Percentiles rank a stretch among this genome's conserved stretches.
Conservation (phyloP, 2,329 filamentous ascomycete genomes). For the Claviceps sp. region DNA sequence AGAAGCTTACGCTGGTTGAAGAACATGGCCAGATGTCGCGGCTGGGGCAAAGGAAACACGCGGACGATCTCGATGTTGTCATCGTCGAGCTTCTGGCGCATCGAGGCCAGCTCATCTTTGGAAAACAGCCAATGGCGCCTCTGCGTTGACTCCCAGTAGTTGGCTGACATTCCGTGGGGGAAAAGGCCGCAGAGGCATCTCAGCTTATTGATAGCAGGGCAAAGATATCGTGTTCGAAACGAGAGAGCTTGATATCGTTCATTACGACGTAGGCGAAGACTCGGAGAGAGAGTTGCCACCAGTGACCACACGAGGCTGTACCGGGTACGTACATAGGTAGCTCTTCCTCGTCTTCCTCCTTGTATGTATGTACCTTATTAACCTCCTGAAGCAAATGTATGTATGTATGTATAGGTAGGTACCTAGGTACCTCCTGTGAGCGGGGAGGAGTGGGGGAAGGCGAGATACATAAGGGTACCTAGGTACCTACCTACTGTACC, state of each 20-base stretch:
- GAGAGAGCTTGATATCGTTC: background rate
- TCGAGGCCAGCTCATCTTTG: slow-evolving; percentile 61
- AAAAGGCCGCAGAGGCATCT: slow-evolving; percentile 6
- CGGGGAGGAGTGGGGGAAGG: too few relatives aligned
- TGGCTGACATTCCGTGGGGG: slow-evolving; percentile 60
- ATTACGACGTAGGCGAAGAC: background rate
- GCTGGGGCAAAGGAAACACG: slow-evolving; percentile 70
- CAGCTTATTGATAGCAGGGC: background rate
- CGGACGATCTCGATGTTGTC: slow-evolving; percentile 61
- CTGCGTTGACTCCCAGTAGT: slow-evolving; percentile 95
- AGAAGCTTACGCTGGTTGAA: slow-evolving; percentile 66
- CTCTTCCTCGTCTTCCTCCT: too few relatives aligned
- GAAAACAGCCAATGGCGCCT: slow-evolving; percentile 82
- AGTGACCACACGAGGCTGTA: background rate
- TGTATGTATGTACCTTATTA: too few relatives aligned
- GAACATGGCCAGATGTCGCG: slow-evolving; percentile 75
- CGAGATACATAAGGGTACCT: too few relatives aligned
- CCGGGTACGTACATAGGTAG: too few relatives aligned
- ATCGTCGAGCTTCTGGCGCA: slow-evolving; percentile 65
- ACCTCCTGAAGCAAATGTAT: too few relatives aligned
- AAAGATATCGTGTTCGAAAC: background rate
- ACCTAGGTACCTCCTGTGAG: too few relatives aligned
- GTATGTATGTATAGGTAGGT: too few relatives aligned
- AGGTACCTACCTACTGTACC: too few relatives aligned
- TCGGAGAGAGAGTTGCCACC: background rate